Evolutionary conservation across 2,329 filamentous ascomycete species (phyloP), one percentile per base, ranked within the genome.

Genomic region (Colletotrichum sp.): DNA sequence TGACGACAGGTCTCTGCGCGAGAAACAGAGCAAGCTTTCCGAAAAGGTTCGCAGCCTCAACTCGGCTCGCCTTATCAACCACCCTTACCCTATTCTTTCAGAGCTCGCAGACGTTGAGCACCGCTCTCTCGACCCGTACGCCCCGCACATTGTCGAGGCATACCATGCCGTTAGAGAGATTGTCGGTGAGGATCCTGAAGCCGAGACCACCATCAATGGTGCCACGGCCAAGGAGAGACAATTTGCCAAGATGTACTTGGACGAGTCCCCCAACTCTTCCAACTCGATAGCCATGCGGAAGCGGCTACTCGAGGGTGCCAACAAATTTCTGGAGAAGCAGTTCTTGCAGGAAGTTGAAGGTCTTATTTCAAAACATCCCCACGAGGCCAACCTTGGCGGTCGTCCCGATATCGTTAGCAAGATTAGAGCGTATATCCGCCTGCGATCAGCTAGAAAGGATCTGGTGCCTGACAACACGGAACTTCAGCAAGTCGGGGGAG

Each of bases 391-490:
- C 82, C 90, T 98, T 57, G 97, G 97, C 75, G 97, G 97, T 78
- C 92, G 96, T 55, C 97, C 97, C 2, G 95, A 96, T 71, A 92
- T 95, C 26, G 90, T 96, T 79, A 98, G 95, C 88, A 98, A 98
- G 86, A 94, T 98, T 81, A 95, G 95, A 81, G 97, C 95, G 9
- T 99, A 96, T 82, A 95, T 99, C 79, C 93, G 96, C 65, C 90
- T 98, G 74, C 93, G 95, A 76, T 91, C 93, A 57, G 90, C 92
- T 3, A 92, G 95, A 75, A 98, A 96, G 84, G 95, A 98, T 81
- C 90, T 99, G 59, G 95, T 94, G 3, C 92, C 94, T 4, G 95
- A 98, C 82, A 95, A 94, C 77, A 92, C 93, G 6, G 93, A 96
- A 78, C 89, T 98, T 63, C 95, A 98, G 84, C 92, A 93, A 83